phyloP scores from a whole-genome alignment of 2,329 filamentous ascomycete genomes.

The Cladosporium cucumerinum region DNA sequence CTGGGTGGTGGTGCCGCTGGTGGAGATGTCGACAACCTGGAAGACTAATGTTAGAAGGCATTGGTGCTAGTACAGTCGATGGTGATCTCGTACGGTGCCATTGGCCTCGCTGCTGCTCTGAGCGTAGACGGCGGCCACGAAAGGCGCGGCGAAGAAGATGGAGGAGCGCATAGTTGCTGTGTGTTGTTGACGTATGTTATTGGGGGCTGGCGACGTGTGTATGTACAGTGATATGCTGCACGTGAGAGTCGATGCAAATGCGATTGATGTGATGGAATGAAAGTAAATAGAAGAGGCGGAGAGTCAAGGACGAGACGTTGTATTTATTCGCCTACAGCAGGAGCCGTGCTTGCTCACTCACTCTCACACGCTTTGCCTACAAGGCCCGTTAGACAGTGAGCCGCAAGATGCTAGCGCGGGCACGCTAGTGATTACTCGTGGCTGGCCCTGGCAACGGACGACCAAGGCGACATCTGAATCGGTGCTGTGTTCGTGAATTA shows the following conservation, averaged over 20 bases:
- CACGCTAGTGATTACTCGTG: background rate
- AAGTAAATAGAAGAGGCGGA: background rate
- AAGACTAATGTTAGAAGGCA: background rate
- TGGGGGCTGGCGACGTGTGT: background rate
- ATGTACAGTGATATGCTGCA: constrained; percentile 3
- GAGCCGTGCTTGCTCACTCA: background rate
- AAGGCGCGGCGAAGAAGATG: constrained; percentile 42
- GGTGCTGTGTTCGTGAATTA: background rate
- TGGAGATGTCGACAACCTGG: constrained; percentile 19
- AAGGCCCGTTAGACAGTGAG: constrained; percentile 5
- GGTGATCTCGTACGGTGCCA: constrained; percentile 16
- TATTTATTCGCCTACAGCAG: constrained; percentile 3
- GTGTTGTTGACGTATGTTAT: no score
- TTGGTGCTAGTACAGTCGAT: constrained; percentile 4
- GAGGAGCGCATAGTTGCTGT: constrained; percentile 45
- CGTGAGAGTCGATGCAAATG: background rate
- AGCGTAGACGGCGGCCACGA: constrained; percentile 42
- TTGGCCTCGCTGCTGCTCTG: constrained; percentile 30
- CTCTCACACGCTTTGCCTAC: background rate
- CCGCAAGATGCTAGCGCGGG: background rate
- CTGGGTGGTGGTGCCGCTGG: constrained; percentile 19
- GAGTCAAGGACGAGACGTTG: constrained; percentile 1
- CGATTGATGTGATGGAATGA: background rate
- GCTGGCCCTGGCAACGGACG: constrained; percentile 6
- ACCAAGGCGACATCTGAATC: background rate